These are phyloP conservation scores for Pseudohalonectria lignicola DNA, from an alignment of 2,329 filamentous ascomycete species.

Conservation along the genomic window DNA sequence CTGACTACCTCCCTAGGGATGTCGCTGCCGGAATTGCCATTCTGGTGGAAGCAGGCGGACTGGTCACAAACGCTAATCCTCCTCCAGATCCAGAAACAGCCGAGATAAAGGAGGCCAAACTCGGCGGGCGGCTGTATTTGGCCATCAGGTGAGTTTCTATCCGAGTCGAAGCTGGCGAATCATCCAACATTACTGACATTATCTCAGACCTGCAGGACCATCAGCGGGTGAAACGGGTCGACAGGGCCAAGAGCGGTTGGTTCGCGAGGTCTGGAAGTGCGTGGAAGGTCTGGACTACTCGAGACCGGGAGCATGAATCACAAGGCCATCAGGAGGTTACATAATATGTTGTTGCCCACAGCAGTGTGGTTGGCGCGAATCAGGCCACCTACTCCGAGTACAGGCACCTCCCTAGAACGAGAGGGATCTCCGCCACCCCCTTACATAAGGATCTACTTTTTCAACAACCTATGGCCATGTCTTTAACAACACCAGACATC, in stretches of 20 bases:
- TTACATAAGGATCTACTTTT: no score
- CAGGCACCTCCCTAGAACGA: no score
- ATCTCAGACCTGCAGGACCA: conserved; percentile 49
- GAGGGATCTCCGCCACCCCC: no score
- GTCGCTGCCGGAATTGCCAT: conserved; percentile 67
- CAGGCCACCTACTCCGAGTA: no score
- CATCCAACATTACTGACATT: neutral
- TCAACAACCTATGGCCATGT: no score
- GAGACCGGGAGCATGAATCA: conserved; percentile 38
- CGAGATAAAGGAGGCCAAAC: conserved; percentile 44
- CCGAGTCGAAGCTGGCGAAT: neutral
- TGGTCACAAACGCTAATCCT: conserved; percentile 65
- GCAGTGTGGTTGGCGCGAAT: no score
- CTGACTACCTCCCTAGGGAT: conserved; percentile 36
- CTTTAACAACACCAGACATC: no score
- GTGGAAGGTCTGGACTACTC: conserved; percentile 56
- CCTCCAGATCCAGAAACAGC: conserved; percentile 44
- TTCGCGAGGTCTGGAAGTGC: conserved; percentile 62
- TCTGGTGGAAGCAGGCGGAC: conserved; percentile 60
- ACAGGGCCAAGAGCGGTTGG: conserved; percentile 57
- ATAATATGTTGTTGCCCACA: no score
- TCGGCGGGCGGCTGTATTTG: conserved; percentile 61
- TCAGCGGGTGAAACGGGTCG: conserved; percentile 50
- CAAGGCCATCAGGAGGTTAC: no score
- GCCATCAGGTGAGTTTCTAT: conserved; percentile 45